These are phyloP conservation scores for Cicer yamashitae DNA, from an alignment of 306 rosid genomes.

Conservation along the genomic window DNA sequence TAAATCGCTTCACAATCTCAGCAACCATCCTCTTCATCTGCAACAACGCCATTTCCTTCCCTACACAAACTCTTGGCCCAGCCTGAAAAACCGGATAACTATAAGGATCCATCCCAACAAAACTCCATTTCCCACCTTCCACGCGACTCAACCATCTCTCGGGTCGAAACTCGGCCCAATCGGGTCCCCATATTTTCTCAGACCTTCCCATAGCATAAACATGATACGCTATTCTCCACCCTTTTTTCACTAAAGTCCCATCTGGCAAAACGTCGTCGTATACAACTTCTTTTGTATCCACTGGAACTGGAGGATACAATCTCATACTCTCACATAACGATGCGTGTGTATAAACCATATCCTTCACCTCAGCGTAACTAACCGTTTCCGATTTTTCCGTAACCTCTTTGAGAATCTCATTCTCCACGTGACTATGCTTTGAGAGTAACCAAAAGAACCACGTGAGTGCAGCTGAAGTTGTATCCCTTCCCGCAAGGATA, in stretches of 20 bases:
- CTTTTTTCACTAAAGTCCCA: constrained; percentile 69
- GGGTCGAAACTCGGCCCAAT: constrained; percentile 68
- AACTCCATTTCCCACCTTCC: constrained; percentile 51
- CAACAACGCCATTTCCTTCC: constrained; percentile 85
- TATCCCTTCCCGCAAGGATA: constrained; percentile 67
- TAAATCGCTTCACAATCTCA: constrained; percentile 56
- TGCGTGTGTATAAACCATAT: constrained; percentile 70
- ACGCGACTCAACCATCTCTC: constrained; percentile 67
- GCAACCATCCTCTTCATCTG: constrained; percentile 79
- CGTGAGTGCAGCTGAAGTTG: constrained; percentile 63
- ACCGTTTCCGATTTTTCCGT: neutral
- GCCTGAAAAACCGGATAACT: constrained; percentile 78
- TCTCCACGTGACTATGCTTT: constrained; percentile 51
- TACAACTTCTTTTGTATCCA: constrained; percentile 47
- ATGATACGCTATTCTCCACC: constrained; percentile 60
- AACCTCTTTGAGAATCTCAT: constrained; percentile 51
- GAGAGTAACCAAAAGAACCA: constrained; percentile 78
- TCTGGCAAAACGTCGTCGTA: constrained; percentile 66
- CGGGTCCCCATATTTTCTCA: constrained; percentile 67
- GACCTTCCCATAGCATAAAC: constrained; percentile 68
- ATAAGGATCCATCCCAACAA: constrained; percentile 59
- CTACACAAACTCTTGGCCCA: constrained; percentile 79
- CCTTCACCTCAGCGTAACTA: constrained; percentile 55
- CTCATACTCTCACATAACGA: constrained; percentile 79
- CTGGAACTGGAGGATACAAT: constrained; percentile 67